phyloP scores from a whole-genome alignment of 805 yeast species.

The Hanseniaspora singularis region DNA sequence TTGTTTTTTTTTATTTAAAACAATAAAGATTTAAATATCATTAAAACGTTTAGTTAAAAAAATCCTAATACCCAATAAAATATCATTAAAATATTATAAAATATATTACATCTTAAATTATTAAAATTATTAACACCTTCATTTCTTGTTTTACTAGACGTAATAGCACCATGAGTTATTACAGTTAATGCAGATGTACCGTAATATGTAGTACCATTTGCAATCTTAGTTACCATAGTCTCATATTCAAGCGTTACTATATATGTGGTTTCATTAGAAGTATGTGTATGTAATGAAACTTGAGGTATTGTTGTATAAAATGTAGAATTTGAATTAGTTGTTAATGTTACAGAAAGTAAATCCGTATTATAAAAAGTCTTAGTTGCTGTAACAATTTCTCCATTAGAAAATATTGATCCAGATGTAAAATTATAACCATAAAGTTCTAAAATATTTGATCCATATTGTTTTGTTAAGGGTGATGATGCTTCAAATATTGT shows the following conservation, averaged over 20 bases:
- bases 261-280: not conserved
- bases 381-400: slow-evolving; percentile 25
- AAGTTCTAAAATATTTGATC: slow-evolving; percentile 16
- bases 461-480: slow-evolving; percentile 14
- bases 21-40: too few relatives aligned
- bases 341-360: slow-evolving; percentile 16
- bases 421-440: slow-evolving; percentile 18
- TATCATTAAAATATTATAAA: too few relatives aligned
- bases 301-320: not conserved
- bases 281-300: not conserved
- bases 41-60: too few relatives aligned
- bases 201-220: not conserved
- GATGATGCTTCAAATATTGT: slow-evolving; percentile 13
- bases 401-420: slow-evolving; percentile 26
- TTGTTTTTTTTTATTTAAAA: too few relatives aligned
- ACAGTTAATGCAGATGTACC: slow-evolving; percentile 4
- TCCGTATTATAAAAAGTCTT: slow-evolving; percentile 27
- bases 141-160: not conserved
- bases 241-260: not conserved
- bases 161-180: too few relatives aligned
- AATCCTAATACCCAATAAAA: too few relatives aligned
- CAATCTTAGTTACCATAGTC: not conserved
- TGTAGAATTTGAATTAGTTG: slow-evolving; percentile 2
- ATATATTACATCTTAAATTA: too few relatives aligned
- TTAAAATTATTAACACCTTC: too few relatives aligned